Base-by-base conservation (phyloP, 345 rosid species). In the Lepidium africanum region DNA sequence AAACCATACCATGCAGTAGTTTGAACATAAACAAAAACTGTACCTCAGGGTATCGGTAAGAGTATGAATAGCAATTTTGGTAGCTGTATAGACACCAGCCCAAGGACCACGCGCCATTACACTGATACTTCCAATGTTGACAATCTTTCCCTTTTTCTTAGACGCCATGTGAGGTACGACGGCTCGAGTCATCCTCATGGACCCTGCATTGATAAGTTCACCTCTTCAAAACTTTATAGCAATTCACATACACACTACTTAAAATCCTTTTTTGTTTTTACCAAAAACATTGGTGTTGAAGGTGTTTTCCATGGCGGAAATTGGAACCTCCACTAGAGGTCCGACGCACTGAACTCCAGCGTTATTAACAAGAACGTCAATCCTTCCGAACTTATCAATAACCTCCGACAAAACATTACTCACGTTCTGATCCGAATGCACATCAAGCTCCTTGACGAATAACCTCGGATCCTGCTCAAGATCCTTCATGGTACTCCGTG, bases 341-440 rank as follows among this genome's bases (percentile, higher is more conserved):
- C 88, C 95, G 12, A 92, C 84, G 42, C 98, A 92, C 33, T 77
- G 96, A 49, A 90, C 75, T 0, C 96, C 98, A 16, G 96, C 96
- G 51, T 90, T 90, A 59, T 90, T 92, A 41, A 90, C 93, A 67
- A 92, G 79, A 15, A 92, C 76, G 68, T 90, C 98, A 63, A 89
- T 72, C 47, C 71, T 77, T 0, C 96, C 93, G 16, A 77, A 87
- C 78, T 74, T 84, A 15, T 83, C 88, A 7, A 92, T 46, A 47
- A 81, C 91, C 21, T 70, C 69, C 0, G 86, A 76, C 36, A 86
- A n/a, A 3, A 78, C 86, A 19, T 33, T 47, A 4, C 73, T 75
- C 40, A 88, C 89, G 49, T 82, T 86, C 32, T 79, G 76, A 1
- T 92, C 98, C 0, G 96, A 87, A 5, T 67, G 65, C 21, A 92